These are phyloP conservation scores for Irpex sp. DNA, from an alignment of 1,284 basidiomycete species.

Conservation along the genomic window DNA sequence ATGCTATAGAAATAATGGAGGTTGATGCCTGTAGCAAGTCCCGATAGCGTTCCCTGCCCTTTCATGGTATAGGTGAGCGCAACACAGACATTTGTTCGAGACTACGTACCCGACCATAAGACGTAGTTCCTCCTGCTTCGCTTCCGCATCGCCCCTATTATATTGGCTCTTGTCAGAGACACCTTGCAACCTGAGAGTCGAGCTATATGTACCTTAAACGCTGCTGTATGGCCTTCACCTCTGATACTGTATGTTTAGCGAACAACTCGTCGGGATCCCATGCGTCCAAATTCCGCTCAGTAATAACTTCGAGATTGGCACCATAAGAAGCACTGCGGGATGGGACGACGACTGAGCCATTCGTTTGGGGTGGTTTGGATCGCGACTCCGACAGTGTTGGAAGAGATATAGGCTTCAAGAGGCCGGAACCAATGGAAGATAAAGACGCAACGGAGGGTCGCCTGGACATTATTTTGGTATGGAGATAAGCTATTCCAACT, in stretches of 20 bases:
- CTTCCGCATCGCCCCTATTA: conserved; percentile 77
- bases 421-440: conserved; percentile 14
- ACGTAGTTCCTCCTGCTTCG: conserved; percentile 88
- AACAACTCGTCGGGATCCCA: conserved; percentile 83
- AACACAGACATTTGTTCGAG: conserved; percentile 3
- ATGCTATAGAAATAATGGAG: conserved; percentile 76
- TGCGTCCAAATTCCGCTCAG: conserved; percentile 1
- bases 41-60: conserved; percentile 87
- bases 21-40: conserved; percentile 90
- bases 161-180: neutral
- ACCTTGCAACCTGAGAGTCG: neutral
- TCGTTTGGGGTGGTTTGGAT: neutral
- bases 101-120: conserved; percentile 91
- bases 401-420: conserved; percentile 11
- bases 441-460: conserved; percentile 26
- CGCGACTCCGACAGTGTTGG: conserved; percentile 16
- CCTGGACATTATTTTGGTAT: conserved; percentile 23
- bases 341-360: conserved; percentile 6
- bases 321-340: conserved; percentile 20
- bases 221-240: conserved; percentile 72
- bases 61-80: conserved; percentile 41
- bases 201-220: conserved; percentile 56
- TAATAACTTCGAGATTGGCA: conserved; percentile 14
- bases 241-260: conserved; percentile 64
- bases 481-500: too few relatives aligned